phyloP scores from a whole-genome alignment of 179 eudicot species.

The Carnegiea gigantea region DNA sequence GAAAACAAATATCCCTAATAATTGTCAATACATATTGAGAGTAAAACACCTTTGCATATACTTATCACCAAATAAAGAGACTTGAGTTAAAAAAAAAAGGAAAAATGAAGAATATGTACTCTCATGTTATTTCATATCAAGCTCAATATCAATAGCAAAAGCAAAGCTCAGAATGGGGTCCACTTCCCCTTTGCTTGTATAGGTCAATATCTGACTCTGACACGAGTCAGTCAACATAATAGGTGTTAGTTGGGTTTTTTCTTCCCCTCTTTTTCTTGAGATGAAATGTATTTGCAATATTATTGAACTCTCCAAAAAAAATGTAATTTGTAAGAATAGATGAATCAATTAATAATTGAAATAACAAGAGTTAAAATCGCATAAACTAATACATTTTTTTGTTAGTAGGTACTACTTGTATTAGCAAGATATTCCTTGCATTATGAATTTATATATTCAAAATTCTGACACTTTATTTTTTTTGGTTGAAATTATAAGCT shows the following conservation, averaged over 20 bases:
- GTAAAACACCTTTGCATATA: constrained; percentile 4
- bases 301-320: too few relatives aligned
- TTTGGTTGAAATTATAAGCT: too few relatives aligned
- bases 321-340: too few relatives aligned
- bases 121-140: background rate
- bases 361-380: too few relatives aligned
- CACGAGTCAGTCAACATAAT: constrained; percentile 2
- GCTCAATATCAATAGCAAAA: background rate
- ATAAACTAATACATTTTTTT: too few relatives aligned
- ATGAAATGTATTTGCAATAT: background rate
- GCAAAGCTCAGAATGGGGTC: background rate
- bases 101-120: background rate
- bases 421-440: too few relatives aligned
- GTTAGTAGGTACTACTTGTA: too few relatives aligned
- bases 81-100: background rate
- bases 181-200: background rate
- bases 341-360: too few relatives aligned
- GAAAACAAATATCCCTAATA: background rate
- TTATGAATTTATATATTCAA: too few relatives aligned
- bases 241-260: background rate
- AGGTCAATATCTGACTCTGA: background rate
- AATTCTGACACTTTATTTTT: too few relatives aligned
- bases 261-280: background rate
- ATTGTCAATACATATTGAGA: background rate
- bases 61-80: constrained; percentile 5